Percentiles rank a stretch among this genome's conserved stretches.
Conservation (phyloP, 1,284 basidiomycete species). For the Volvariella volvacea region DNA sequence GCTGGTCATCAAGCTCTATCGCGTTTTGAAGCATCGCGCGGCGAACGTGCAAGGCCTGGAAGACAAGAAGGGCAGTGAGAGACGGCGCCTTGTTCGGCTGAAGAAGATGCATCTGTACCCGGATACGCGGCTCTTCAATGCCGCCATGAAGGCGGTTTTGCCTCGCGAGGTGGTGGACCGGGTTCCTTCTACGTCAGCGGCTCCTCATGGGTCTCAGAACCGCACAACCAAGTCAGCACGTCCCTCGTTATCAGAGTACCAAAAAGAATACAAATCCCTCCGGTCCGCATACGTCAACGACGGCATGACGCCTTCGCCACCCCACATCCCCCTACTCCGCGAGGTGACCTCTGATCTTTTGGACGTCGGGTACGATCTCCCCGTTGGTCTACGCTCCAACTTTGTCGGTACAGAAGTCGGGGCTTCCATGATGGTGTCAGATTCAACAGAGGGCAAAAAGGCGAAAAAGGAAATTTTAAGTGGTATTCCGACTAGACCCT, state of each 20-base stretch:
- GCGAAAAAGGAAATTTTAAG: too few relatives aligned
- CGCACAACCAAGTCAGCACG: too few relatives aligned
- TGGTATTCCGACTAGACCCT: too few relatives aligned
- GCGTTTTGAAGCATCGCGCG: too few relatives aligned
- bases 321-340: constrained; percentile 25
- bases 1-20: too few relatives aligned
- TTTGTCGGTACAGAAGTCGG: background rate
- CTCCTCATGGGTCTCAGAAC: too few relatives aligned
- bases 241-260: too few relatives aligned
- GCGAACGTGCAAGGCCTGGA: too few relatives aligned
- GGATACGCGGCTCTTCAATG: background rate
- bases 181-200: constrained; percentile 12
- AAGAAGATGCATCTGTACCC: background rate
- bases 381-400: background rate
- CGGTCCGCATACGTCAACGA: constrained; percentile 5
- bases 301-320: constrained; percentile 20
- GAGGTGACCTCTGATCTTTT: constrained; percentile 41
- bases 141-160: background rate
- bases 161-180: constrained; percentile 7
- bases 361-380: constrained; percentile 19
- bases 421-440: background rate
- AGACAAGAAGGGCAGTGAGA: too few relatives aligned
- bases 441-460: too few relatives aligned
- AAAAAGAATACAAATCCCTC: constrained; percentile 6
- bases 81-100: too few relatives aligned